Conservation (phyloP, 1,284 basidiomycete species). For the Tremellales sp. region DNA sequence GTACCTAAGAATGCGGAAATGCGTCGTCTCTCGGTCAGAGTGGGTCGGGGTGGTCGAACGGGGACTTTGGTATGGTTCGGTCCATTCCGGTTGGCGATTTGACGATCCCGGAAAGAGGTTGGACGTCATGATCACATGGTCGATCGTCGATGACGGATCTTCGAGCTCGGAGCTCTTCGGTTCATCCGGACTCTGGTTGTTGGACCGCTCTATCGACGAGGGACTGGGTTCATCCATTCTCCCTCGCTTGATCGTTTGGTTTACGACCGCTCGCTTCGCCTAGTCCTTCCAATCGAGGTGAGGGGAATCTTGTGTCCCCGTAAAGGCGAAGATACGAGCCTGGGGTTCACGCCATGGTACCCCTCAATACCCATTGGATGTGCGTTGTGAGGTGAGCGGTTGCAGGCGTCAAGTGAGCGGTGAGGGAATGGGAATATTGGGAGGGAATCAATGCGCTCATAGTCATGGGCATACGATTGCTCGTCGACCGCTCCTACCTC, state of each 20-base stretch:
- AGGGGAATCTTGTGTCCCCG: not conserved
- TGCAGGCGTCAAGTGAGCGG: not conserved
- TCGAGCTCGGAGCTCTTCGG: no score
- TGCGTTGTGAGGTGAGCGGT: not conserved
- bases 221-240: no score
- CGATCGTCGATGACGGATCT: conserved; percentile 1
- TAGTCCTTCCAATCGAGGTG: not conserved
- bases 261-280: not conserved
- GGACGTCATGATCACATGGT: conserved; percentile 3
- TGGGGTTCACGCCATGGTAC: conserved; percentile 3
- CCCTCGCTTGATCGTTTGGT: no score
- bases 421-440: not conserved
- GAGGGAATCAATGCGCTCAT: conserved; percentile 32
- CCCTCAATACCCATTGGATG: no score
- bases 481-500: conserved; percentile 9
- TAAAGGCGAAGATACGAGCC: conserved; percentile 46
- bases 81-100: no score
- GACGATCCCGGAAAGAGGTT: not conserved
- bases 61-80: no score
- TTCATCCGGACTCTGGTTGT: not conserved
- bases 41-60: no score
- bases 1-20: conserved; percentile 18
- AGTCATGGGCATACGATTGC: conserved; percentile 47
- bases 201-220: no score
- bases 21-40: no score